Conservation (phyloP, 345 rosid genomes). For the Acer negundo region DNA sequence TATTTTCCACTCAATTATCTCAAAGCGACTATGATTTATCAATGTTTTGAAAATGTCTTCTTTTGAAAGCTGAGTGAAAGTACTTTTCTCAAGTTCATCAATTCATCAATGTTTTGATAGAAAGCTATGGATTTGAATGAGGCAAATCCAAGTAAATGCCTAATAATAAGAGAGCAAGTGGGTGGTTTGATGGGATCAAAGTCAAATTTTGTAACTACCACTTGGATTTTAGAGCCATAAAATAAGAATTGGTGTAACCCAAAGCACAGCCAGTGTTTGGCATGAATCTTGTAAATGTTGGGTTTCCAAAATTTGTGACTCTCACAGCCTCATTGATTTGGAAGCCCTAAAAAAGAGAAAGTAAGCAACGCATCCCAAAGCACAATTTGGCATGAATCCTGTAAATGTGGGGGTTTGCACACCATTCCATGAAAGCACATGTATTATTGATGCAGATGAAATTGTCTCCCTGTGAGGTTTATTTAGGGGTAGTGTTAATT, state of each 20-base stretch:
- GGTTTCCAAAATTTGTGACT: slow-evolving; percentile 13
- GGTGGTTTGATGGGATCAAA: slow-evolving; percentile 2
- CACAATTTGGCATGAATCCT: slow-evolving; percentile 22
- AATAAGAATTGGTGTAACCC: slow-evolving; percentile 16
- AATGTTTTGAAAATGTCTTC: no score
- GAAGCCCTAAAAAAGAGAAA: no score
- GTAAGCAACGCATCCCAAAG: slow-evolving; percentile 12
- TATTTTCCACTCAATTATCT: slow-evolving; percentile 93
- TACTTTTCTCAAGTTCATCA: no score
- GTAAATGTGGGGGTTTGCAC: slow-evolving; percentile 11
- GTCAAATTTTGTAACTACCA: slow-evolving; percentile 32
- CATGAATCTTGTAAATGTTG: slow-evolving; percentile 20
- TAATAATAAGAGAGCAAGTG: neutral
- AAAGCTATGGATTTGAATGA: neutral
- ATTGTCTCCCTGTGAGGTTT: no score
- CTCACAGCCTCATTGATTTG: neutral
- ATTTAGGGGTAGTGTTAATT: no score
- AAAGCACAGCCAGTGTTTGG: slow-evolving; percentile 18
- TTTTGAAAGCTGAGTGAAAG: no score
- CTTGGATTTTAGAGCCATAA: slow-evolving; percentile 18
- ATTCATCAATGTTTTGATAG: neutral
- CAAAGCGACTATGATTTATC: slow-evolving; percentile 68
- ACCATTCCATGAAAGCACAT: slow-evolving; percentile 5
- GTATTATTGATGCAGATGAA: neutral
- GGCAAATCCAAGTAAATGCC: neutral